phyloP scores from a whole-genome alignment of 768 basidiomycete genomes.

The Amanita brunnescens region DNA sequence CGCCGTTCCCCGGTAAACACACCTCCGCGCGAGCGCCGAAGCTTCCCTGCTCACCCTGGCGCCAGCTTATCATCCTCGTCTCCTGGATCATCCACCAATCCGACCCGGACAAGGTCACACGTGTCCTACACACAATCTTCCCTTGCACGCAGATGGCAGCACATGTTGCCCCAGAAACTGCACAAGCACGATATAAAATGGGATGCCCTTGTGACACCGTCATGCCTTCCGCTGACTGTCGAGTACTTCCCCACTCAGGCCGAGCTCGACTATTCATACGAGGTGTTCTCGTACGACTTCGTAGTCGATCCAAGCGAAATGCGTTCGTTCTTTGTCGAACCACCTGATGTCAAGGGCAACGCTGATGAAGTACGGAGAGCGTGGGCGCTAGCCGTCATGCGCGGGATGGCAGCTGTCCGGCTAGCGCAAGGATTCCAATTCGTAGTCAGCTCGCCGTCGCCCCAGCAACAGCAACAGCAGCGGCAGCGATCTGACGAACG shows the following conservation, averaged over 20 bases:
- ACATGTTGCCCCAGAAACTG: slow-evolving; percentile 63
- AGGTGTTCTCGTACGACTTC: slow-evolving; percentile 83
- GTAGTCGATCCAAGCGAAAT: slow-evolving; percentile 79
- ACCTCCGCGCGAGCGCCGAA: slow-evolving; percentile 62
- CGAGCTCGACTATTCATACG: slow-evolving; percentile 70
- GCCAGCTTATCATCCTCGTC: slow-evolving; percentile 40
- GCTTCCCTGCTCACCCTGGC: slow-evolving; percentile 23
- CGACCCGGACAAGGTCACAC: slow-evolving; percentile 50
- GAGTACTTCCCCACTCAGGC: slow-evolving; percentile 76
- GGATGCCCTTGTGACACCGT: slow-evolving; percentile 77
- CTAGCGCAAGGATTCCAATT: slow-evolving; percentile 95
- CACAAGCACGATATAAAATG: slow-evolving; percentile 89
- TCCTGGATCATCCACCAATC: slow-evolving; percentile 46
- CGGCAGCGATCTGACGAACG: slow-evolving; percentile 32
- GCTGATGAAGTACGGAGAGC: slow-evolving; percentile 53
- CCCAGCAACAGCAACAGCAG: slow-evolving; percentile 16
- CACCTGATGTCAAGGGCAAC: slow-evolving; percentile 38
- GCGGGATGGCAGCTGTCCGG: slow-evolving; percentile 88
- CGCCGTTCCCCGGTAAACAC: slow-evolving; percentile 60
- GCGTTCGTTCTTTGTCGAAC: slow-evolving; percentile 78
- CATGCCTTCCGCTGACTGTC: slow-evolving; percentile 83
- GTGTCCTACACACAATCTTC: slow-evolving; percentile 58
- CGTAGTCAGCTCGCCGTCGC: slow-evolving; percentile 45
- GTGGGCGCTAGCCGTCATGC: slow-evolving; percentile 79
- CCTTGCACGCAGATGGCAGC: slow-evolving; percentile 87